Conservation (phyloP, 805 yeast species). For the Dipodascus albidus region DNA sequence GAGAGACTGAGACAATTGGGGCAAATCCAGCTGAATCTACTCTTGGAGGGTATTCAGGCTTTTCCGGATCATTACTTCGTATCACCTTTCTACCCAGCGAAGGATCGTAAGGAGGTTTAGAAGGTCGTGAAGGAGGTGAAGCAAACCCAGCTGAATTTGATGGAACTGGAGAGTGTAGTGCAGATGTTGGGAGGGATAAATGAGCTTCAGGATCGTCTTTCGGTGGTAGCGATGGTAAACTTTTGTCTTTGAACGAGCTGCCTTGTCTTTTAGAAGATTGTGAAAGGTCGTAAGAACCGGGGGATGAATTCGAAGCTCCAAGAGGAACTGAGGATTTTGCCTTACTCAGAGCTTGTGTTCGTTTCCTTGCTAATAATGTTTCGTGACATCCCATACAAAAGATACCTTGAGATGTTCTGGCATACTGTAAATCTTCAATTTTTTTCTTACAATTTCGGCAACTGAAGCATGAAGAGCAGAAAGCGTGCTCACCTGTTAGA, state of each 20-base stretch:
- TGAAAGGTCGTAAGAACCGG: conserved; percentile 2
- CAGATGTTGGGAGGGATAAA: neutral
- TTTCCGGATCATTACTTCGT: neutral
- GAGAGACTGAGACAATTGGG: neutral
- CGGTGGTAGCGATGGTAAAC: conserved; percentile 11
- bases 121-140: neutral
- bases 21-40: neutral
- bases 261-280: neutral
- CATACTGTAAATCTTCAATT: conserved; percentile 82
- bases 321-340: neutral
- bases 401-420: conserved; percentile 87
- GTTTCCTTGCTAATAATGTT: conserved; percentile 62
- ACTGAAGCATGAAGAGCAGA: conserved; percentile 79
- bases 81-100: neutral
- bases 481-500: conserved; percentile 89
- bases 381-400: conserved; percentile 93
- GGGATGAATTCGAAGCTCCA: neutral
- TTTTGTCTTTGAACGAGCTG: conserved; percentile 6
- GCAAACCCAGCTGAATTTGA: neutral
- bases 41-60: neutral
- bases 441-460: conserved; percentile 80
- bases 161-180: neutral
- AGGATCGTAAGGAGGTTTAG: neutral
- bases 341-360: conserved; percentile 14
- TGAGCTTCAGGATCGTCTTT: neutral